These are phyloP conservation scores for Artemisia annua DNA, from an alignment of 129 eudicot genomes.

Conservation along the genomic window DNA sequence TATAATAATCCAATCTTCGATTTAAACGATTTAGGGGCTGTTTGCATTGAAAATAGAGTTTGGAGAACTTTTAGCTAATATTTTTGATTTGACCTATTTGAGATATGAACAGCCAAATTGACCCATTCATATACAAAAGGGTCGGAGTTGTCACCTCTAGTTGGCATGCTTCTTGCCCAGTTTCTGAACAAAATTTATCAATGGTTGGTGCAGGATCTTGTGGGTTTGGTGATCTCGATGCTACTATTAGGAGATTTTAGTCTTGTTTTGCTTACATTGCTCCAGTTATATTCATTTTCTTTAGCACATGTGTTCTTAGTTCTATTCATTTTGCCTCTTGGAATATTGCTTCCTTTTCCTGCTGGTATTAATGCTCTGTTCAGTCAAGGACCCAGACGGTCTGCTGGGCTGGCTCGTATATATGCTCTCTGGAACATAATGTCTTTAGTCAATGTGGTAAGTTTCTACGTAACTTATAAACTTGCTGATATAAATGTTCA, in stretches of 20 bases:
- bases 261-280: constrained; percentile 91
- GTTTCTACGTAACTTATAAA: constrained; percentile 16
- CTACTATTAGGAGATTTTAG: constrained; percentile 92
- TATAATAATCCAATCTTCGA: not conserved
- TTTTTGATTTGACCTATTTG: not conserved
- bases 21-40: not conserved
- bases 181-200: constrained; percentile 2
- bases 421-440: constrained; percentile 97
- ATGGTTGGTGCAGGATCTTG: constrained; percentile 80
- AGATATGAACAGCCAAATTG: not conserved
- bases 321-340: constrained; percentile 80
- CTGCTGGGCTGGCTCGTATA: constrained; percentile 96
- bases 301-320: constrained; percentile 74
- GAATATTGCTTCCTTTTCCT: constrained; percentile 93
- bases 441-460: constrained; percentile 86
- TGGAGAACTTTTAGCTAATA: not conserved
- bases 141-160: not conserved
- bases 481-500: not conserved
- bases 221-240: constrained; percentile 97
- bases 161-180: not conserved
- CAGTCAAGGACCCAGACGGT: constrained; percentile 95
- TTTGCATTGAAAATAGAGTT: not conserved
- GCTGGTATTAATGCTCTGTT: constrained; percentile 97
- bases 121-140: not conserved
- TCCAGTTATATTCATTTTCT: constrained; percentile 90